Percentiles rank a stretch among this genome's conserved stretches.
Evolutionary conservation across 2,329 filamentous ascomycete species (phyloP).

Genomic region (Penicillium sp.): DNA sequence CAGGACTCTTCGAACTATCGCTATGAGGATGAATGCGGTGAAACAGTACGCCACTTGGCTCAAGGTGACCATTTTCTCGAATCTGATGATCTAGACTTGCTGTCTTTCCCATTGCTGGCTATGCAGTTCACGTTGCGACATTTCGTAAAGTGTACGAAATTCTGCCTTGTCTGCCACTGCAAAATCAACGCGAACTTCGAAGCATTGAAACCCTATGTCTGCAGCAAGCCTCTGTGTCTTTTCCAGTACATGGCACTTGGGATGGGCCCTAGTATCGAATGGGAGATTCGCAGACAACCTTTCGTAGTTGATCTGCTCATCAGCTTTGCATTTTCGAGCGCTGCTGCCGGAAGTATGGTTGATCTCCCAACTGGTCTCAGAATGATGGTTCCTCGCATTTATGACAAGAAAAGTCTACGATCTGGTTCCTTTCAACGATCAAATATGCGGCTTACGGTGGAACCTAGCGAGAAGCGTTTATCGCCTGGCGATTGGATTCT

Average conservation of each 20-base stretch:
- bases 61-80: slow-evolving; percentile 49
- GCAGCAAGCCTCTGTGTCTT: slow-evolving; percentile 68
- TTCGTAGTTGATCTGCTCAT: slow-evolving; percentile 80
- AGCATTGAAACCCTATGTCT: slow-evolving; percentile 62
- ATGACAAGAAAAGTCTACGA: background rate
- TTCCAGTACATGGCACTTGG: slow-evolving; percentile 87
- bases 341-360: slow-evolving; percentile 38
- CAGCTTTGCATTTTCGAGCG: slow-evolving; percentile 70
- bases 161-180: slow-evolving; percentile 80
- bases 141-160: slow-evolving; percentile 76
- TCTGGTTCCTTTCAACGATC: background rate
- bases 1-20: slow-evolving; percentile 16
- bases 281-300: slow-evolving; percentile 75
- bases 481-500: slow-evolving; percentile 53
- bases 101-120: slow-evolving; percentile 55
- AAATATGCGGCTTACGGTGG: slow-evolving; percentile 1
- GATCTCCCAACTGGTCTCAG: slow-evolving; percentile 57
- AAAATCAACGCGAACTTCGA: slow-evolving; percentile 60
- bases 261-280: slow-evolving; percentile 78
- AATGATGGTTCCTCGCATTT: slow-evolving; percentile 46
- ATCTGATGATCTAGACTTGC: slow-evolving; percentile 20
- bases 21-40: slow-evolving; percentile 22
- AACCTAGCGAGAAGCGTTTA: slow-evolving; percentile 19
- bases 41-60: slow-evolving; percentile 40
- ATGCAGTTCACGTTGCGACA: slow-evolving; percentile 77